These are phyloP conservation scores for Boletus sp. DNA, from an alignment of 1,284 basidiomycete species.

Conservation along the genomic window DNA sequence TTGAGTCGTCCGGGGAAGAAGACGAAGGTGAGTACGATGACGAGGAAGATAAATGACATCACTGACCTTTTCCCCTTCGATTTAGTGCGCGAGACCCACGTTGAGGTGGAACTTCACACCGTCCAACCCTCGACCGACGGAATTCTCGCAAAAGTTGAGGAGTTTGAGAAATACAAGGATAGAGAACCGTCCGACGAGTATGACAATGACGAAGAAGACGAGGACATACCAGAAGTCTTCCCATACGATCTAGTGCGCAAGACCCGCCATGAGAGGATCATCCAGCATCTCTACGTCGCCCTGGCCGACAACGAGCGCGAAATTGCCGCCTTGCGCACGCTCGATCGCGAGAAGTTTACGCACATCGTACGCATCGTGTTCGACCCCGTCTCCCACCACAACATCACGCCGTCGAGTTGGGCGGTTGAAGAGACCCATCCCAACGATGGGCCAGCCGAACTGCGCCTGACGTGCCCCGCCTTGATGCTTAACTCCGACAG, in stretches of 20 bases:
- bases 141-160: neutral
- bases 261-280: neutral
- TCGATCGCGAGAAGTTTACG: neutral
- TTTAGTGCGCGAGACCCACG: neutral
- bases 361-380: constrained; percentile 1
- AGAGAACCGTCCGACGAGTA: neutral
- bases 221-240: neutral
- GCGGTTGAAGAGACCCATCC: neutral
- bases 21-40: neutral
- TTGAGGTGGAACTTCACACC: neutral
- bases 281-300: neutral
- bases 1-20: neutral
- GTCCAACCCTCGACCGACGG: neutral
- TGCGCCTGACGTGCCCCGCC: constrained; percentile 1
- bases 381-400: neutral
- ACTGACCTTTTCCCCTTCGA: neutral
- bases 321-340: neutral
- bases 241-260: neutral
- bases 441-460: neutral
- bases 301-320: neutral
- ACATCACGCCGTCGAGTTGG: constrained; percentile 4
- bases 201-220: neutral
- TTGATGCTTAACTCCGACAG: neutral
- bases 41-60: no score
- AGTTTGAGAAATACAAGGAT: neutral